Base-by-base conservation (phyloP, 805 yeast species). In the Lachancea quebecensis region DNA sequence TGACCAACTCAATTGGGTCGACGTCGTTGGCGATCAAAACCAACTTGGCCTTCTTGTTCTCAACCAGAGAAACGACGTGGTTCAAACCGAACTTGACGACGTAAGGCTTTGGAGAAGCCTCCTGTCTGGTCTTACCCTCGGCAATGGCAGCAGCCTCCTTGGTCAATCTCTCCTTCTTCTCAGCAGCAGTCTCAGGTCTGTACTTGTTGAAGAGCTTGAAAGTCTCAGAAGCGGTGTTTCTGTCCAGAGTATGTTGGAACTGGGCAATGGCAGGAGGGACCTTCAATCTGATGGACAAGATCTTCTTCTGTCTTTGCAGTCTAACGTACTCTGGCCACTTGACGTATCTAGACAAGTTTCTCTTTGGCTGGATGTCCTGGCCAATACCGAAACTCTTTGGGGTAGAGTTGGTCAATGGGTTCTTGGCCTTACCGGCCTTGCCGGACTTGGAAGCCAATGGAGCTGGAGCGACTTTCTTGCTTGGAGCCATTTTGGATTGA, bases 321-420 rank as follows among this genome's bases (percentile, higher is more conserved):
- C 95, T 87, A 62, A 91, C 95, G 72, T 91, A 89, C 75, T 85
- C 93, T 70, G 99, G 99, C 99, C 99, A 93, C 76, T 85, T 93
- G 69, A 91, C 98, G 72, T 86, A 90, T 75, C 98, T 89, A 52
- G 95, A 77, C 69, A 93, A 81, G 83, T 93, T 87, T 77, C 91
- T 83, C 80, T 84, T 88, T 72, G 89, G 95, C 76, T 91, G 98
- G 64, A 91, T 66, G 58, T 83, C 76, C 79, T 93, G 98, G 66
- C 99, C 99, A 65, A 93, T 84, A 75, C 98, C 98, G 68, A 82
- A 91, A 77, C 81, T 83, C 77, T 82, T 84, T 72, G 96, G 95
- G 58, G 88, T 78, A 54, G 95, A 74, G 73, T 85, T 95, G 67
- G 87, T 72, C 70, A 90, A 77, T 64, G 96, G 96, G 81, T 87